phyloP scores from a whole-genome alignment of 371 early-diverging fungal species.

The Conidiobolus incongruus region DNA sequence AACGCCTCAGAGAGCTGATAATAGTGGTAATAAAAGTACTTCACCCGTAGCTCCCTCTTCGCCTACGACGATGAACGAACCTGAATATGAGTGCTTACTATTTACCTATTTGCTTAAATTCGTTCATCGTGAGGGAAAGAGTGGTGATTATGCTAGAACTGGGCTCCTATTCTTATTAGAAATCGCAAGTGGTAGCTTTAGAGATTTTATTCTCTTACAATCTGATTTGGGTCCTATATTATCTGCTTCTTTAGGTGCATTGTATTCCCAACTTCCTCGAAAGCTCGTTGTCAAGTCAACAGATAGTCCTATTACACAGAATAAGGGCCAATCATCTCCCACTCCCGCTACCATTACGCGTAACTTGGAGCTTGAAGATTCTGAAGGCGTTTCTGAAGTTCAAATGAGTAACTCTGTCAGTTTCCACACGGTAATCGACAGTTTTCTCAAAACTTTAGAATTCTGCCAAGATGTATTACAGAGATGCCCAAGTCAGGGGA shows the following conservation, averaged over 20 bases:
- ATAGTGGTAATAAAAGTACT: neutral
- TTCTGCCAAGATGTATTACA: slow-evolving; percentile 70
- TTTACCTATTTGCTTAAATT: slow-evolving; percentile 67
- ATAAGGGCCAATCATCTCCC: slow-evolving; percentile 3
- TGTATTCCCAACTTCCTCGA: slow-evolving; percentile 80
- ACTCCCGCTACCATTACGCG: slow-evolving; percentile 18
- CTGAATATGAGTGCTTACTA: slow-evolving; percentile 57
- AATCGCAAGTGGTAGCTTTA: slow-evolving; percentile 44
- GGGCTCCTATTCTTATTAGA: slow-evolving; percentile 75
- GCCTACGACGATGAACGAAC: slow-evolving; percentile 4
- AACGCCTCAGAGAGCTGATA: slow-evolving; percentile 20
- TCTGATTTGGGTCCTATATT: slow-evolving; percentile 64
- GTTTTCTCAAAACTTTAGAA: slow-evolving; percentile 48
- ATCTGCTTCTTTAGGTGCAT: slow-evolving; percentile 68
- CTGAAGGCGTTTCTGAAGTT: slow-evolving; percentile 9
- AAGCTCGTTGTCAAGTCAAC: slow-evolving; percentile 29
- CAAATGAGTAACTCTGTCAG: slow-evolving; percentile 26
- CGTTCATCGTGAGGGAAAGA: slow-evolving; percentile 66
- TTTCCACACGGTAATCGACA: slow-evolving; percentile 51
- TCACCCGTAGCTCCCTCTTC: slow-evolving; percentile 2
- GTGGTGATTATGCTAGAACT: slow-evolving; percentile 77
- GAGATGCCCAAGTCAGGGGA: slow-evolving; percentile 48
- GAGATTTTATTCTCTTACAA: slow-evolving; percentile 45
- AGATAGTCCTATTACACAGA: slow-evolving; percentile 3
- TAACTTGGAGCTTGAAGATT: slow-evolving; percentile 9